A percentile compares a stretch with the other conserved stretches of the same genome.
These are phyloP conservation scores for Apocynum venetum DNA, from an alignment of 257 asterid genomes.

Conservation along the genomic window DNA sequence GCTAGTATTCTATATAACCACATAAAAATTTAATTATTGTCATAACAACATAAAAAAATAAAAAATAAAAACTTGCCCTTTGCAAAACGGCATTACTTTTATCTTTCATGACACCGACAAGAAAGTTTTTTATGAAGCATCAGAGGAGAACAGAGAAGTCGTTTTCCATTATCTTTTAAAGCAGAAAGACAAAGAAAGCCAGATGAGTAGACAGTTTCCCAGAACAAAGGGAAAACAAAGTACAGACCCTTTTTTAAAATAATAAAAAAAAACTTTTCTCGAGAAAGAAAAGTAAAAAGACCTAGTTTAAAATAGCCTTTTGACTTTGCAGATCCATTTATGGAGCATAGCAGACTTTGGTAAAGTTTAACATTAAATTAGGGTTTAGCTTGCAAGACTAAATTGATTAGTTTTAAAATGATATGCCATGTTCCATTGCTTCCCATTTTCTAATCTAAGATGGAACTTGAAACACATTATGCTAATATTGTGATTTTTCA, in stretches of 20 bases:
- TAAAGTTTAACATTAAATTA: not conserved
- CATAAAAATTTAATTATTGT: too few species aligned
- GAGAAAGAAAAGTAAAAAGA: not conserved
- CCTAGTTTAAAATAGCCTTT: not conserved
- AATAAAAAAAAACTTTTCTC: not conserved
- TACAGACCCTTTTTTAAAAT: too few species aligned
- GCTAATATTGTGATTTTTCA: too few species aligned
- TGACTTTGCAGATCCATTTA: slow-evolving; percentile 29
- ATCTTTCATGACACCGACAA: not conserved
- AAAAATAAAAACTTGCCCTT: not conserved
- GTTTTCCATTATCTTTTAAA: not conserved
- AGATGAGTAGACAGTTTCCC: slow-evolving; percentile 26
- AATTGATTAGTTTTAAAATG: too few species aligned
- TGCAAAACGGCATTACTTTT: not conserved
- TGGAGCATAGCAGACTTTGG: not conserved
- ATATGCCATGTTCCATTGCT: not conserved
- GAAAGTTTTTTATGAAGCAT: slow-evolving; percentile 7
- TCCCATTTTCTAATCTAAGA: not conserved
- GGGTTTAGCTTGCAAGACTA: not conserved
- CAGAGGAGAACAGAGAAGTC: slow-evolving; percentile 22
- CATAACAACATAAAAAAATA: too few species aligned
- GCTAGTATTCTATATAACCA: not conserved
- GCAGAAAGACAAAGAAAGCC: slow-evolving; percentile 1
- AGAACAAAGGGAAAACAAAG: slow-evolving; percentile 23
- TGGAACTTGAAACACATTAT: too few species aligned